Base-by-base conservation (phyloP, 805 yeast genomes). In the Cyberlindnera mrakii region DNA sequence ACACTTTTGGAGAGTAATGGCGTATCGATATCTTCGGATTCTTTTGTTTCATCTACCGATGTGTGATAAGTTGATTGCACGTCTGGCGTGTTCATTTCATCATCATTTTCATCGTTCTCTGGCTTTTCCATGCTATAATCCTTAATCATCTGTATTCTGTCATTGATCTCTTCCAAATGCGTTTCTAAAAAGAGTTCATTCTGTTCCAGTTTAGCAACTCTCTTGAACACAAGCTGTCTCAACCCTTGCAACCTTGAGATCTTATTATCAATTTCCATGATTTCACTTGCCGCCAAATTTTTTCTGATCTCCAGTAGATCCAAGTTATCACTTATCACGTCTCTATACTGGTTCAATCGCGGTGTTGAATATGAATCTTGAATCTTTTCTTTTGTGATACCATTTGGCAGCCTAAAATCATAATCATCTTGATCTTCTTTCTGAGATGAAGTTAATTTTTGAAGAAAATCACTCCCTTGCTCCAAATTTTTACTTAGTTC, bases 251-350 rank as follows among this genome's bases (percentile, higher is more conserved):
- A 55, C 50, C 69, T 71, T 35, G 70, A 67, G 33, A 84, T 73
- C 50, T 78, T 73, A 31, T 55, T 57, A 57, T 84, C 91, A 30
- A 84, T 67, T 42, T 80, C 90, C 40, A 67, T 63, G 29, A 84
- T 78, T 54, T 84, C 90, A 51, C 68, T 69, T 1, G 85, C 71
- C 0, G 86, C 78, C 33, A 82, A 59, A 17, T 80, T 78, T 57
- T 84, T 82, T 40, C 84, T 73, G 20, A 84, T 71, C 48, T 79
- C 82, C 44, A 80, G 58, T 15, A 76, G 59, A 44, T 78, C 82
- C 49, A 82, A 60, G 40, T 66, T 70, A 44, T 71, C 68, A 31
- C 64, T 65, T 13, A 80, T 63, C 9, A 60, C 61, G 10, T 64
- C 59, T 45, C 68, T 67, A 44, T 64, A 71, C 5, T 54, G 54